Evolutionary conservation across 495 filamentous ascomycete species (phyloP), one percentile per base, ranked within the genome.

Genomic region (Trichoderma asperelloides): DNA sequence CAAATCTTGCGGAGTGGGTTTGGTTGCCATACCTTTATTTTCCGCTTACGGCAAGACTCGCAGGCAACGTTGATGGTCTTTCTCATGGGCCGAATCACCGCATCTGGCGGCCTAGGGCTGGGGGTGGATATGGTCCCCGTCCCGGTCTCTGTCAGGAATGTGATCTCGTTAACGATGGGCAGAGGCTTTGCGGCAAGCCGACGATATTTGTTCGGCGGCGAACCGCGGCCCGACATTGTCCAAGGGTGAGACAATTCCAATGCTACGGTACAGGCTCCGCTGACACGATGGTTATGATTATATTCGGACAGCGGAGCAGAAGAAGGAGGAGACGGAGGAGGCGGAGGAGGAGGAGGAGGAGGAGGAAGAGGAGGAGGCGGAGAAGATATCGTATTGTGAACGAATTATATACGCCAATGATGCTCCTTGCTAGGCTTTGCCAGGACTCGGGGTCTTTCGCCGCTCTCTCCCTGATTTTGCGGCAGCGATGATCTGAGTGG

Each of bases 41-140:
- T 33, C 13, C 60, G 60, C 60, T 63, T 63, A 23, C 60, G 60
- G 60, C 60, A 63, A 40, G 60, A 33, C n/a, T 63, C 60, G 25
- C 60, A 63, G 28, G 60, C 60, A 33, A 63, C 60, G 15, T 40
- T 63, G 60, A 51, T 21, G 3, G 47, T 21, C n/a, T 51, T 51
- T 11, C 47, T 51, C n/a, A 51, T 23, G 9, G 16, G 47, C 47
- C 47, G 47, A 7, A 37, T 21, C 18, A 51, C 41, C 21, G 47
- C 18, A 51, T n/a, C n/a, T 2, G 47, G 8, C 6, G 47, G 18
- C 4, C 1, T 7, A 11, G 47, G 11, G n/a, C 18, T 51, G 21
- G 18, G 47, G 18, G 47, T n/a, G 47, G 47, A 21, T 23, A 4
- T 51, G 2, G 18, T 18, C 47, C 18, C 47, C 9, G 21, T 51